Evolutionary conservation across 2,329 filamentous ascomycete genomes (phyloP).

Genomic region (Beauveria asiatica): DNA sequence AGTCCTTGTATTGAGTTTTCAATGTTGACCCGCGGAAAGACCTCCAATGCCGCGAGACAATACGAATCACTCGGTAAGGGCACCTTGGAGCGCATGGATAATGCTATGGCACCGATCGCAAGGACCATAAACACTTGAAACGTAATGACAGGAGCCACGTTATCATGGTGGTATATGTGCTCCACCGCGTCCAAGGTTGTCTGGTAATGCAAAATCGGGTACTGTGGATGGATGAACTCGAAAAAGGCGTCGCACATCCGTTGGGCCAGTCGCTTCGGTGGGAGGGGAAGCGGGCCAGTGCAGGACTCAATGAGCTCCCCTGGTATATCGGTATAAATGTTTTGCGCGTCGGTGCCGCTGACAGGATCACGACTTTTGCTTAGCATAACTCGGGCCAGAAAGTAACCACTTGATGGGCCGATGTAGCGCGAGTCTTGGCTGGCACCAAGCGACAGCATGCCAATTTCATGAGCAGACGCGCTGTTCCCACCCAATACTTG

Average conservation of each 20-base stretch:
- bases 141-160: conserved; percentile 21
- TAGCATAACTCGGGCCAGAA: conserved; percentile 41
- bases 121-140: conserved; percentile 48
- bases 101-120: conserved; percentile 37
- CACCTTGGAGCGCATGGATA: conserved; percentile 34
- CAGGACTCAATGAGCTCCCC: conserved; percentile 24
- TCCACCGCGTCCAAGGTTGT: conserved; percentile 32
- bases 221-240: conserved; percentile 37
- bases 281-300: conserved; percentile 24
- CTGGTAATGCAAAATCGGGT: conserved; percentile 39
- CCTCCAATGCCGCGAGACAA: conserved; percentile 37
- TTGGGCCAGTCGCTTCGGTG: conserved; percentile 26
- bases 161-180: conserved; percentile 24
- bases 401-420: conserved; percentile 47
- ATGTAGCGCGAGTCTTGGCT: conserved; percentile 42
- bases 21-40: conserved; percentile 36
- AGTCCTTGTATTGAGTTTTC: conserved; percentile 40
- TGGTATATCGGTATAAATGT: conserved; percentile 15
- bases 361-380: conserved; percentile 17
- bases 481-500: conserved; percentile 15
- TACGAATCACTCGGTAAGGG: conserved; percentile 40
- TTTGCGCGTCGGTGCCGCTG: neutral
- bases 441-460: conserved; percentile 39
- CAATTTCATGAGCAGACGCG: conserved; percentile 40
- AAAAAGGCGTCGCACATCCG: conserved; percentile 40